Base-by-base conservation (phyloP, 148 eudicot species). In the Heliosperma pusillum region DNA sequence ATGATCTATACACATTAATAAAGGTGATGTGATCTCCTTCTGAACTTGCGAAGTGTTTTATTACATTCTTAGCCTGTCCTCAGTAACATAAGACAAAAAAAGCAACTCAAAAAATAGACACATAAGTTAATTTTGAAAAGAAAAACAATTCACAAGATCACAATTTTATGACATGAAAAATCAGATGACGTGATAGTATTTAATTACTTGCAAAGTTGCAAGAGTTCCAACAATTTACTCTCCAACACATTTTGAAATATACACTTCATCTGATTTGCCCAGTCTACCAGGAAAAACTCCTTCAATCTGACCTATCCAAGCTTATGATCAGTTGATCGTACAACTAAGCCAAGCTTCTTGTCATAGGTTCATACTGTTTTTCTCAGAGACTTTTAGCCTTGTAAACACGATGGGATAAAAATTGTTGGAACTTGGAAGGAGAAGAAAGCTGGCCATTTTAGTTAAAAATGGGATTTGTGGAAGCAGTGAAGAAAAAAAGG, bases 11-110 rank as follows among this genome's bases (percentile, higher is more conserved):
- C 55, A 90, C 96, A 65, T 87, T 94, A 29, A 92, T 78, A 66
- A 92, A 74, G 33, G 96, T 94, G 82, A 89, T 66, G 82, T 94
- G 98, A 86, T 94, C 97, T 45, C 98, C 97, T 68, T 92, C 96
- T 52, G 82, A 76, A 80, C 96, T 90, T 68, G 92, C 83, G 79
- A 92, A 89, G 69, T 88, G 85, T 81, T 85, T 92, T 75, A 82
- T 80, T 74, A 90, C 97, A 62, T 78, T 78, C 62, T 85, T 80
- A 66, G 93, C 86, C 98, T 92, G 87, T 62, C 33, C 78, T 82
- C 73, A 79, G 5, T n/a, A 76, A 13, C 21, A 65, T 5, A 66
- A 33, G 8, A 16, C 27, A 73, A 72, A 33, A 25, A 10, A 13
- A 8, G 40, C 36, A 56, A n/a, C 36, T 17, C 15, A 30, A 47